Evolutionary conservation across 2,329 filamentous ascomycete genomes (phyloP), one percentile per base, ranked within the genome.

Genomic region (Elsinoe perseae): DNA sequence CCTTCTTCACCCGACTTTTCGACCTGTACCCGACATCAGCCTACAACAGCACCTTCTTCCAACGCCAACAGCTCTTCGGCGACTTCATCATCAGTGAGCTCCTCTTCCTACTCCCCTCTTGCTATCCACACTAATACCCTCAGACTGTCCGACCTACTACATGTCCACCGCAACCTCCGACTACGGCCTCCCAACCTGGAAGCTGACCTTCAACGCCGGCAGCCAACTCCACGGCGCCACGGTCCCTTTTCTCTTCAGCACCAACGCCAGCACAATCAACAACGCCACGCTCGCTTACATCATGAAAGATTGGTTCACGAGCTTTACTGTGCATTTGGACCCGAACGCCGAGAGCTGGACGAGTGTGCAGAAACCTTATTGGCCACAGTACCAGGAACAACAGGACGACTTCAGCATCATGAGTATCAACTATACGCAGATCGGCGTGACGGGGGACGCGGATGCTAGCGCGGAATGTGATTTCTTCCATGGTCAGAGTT

Each of bases 71-170:
- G 1, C 68, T 67, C 62, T 76, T 73, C 58, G 73, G 73, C 6
- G 73, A 76, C 59, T 73, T 70, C 58, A 71, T 74, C 32, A 74
- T 75, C 61, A 67, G 52, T 54, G 30, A 2, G 52, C n/a, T 16
- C 23, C n/a, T 20, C 18, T 23, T 30, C 25, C 32, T 9, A 14
- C n/a, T 2, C n/a, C 18, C 18, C 14, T 18, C 16, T 21, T 4
- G 6, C 14, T n/a, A 9, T 7, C 30, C n/a, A 3, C 18, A n/a
- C 42, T 56, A 3, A 50, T 14, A 16, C 27, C 25, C 36, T 10
- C 16, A 57, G 36, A 59, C 44, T 59, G 57, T 30, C 69, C 69
- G 3, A 64, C 62, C 8, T 70, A 73, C 61, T 73, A 70, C 67
- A 68, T 72, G 50, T 70, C 70, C 2, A 64, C 63, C 12, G 71